Base-by-base conservation (phyloP, 208 protist species). In the Trypanosoma vivax region DNA sequence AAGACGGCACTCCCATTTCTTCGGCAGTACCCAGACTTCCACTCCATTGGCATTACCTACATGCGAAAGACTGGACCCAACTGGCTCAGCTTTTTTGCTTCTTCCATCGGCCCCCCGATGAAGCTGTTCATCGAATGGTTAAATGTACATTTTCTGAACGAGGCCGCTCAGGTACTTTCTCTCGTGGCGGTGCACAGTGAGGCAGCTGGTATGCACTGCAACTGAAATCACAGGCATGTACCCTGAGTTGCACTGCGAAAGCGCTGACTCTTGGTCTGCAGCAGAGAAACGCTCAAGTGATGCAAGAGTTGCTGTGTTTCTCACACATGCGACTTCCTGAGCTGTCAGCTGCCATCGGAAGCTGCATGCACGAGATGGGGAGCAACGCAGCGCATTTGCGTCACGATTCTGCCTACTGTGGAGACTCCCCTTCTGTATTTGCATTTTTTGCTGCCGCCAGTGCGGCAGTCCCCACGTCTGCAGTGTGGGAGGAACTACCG, bases 51-150 rank as follows among this genome's bases (percentile, higher is more conserved):
- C 7, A 73, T 86, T 1, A 75, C 65, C 5, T 90, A 79, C 30
- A 41, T 90, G 50, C 85, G 85, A 41, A 93, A 88, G 62, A 62
- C 86, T 38, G 85, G 90, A 43, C 60, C 76, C 13, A 71, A 65
- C 9, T 63, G 66, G 19, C 88, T 73, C 73, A 64, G 53, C 28
- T 33, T 83, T n/a, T 42, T 91, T 34, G 54, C 85, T 14, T 79
- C 87, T 51, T 62, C 83, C 41, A 48, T 91, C 3, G 83, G 83
- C 23, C 61, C 69, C 18, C 76, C 83, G 3, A 41, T 74, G 29
- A 67, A 80, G 18, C 34, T 92, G 33, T 92, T 76, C 52, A 49
- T 61, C 10, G 80, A 87, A 59, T 92, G 85, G 39, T 24, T 92
- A 6, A 51, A 78, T n/a, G 71, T 77, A 18, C 29, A 61, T 34